phyloP scores from a whole-genome alignment of 164 flowering plant genomes.

The Kalanchoe fedtschenkoi region DNA sequence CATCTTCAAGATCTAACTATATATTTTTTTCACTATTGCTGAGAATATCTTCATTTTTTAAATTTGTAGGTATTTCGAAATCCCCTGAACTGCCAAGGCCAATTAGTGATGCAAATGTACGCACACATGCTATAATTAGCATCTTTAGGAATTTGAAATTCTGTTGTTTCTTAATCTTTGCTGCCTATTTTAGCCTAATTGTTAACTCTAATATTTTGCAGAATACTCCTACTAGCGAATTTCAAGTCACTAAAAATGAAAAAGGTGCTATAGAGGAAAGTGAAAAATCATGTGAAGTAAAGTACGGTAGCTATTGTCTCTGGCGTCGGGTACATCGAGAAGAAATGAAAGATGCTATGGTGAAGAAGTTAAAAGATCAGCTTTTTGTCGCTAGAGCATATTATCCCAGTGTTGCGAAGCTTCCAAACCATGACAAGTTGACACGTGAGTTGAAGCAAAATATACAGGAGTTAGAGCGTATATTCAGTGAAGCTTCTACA shows the following conservation, averaged over 20 bases:
- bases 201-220: neutral
- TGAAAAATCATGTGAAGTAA: conserved; percentile 4
- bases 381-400: conserved; percentile 42
- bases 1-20: neutral
- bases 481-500: conserved; percentile 3
- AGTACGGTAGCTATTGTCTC: conserved; percentile 1
- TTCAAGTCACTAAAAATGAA: neutral
- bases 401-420: conserved; percentile 87
- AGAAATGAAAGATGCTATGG: conserved; percentile 5
- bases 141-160: neutral
- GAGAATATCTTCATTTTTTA: neutral
- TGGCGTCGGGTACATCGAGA: neutral
- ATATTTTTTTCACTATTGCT: neutral
- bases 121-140: neutral
- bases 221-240: neutral
- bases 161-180: neutral
- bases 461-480: conserved; percentile 1
- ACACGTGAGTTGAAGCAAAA: neutral
- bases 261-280: neutral
- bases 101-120: neutral
- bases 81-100: neutral
- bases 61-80: neutral
- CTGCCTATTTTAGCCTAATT: neutral
- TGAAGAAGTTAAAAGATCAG: conserved; percentile 3
- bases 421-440: conserved; percentile 23